Base-by-base conservation (phyloP, 352 stramenopile species). In the Peronospora destructor region DNA sequence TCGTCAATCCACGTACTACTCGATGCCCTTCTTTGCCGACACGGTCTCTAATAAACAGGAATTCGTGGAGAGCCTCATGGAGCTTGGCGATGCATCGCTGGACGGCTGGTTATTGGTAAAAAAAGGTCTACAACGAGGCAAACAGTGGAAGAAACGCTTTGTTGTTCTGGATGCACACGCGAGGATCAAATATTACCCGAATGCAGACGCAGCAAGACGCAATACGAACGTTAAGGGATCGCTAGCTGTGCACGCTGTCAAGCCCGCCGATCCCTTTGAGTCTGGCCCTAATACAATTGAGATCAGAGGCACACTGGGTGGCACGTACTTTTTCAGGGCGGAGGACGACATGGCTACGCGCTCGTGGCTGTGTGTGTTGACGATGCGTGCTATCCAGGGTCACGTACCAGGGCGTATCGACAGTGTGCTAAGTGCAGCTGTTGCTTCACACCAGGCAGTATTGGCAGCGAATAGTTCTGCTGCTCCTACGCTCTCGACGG, bases 131-230 rank as follows among this genome's bases (percentile, higher is more conserved):
- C 73, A 82, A 45, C 77, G 76, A 16, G 76, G 72, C 32, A 84
- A 83, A 42, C 73, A 85, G 58, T 92, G 82, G 82, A 90, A 92
- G 62, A 92, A 92, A 41, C 75, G 79, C 28, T 92, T 72, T 45
- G 76, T 90, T 11, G 68, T 87, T 37, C 59, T 92, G 34, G 78
- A 90, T 56, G 66, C 59, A 10, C 84, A 89, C 49, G 78, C 73
- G 14, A 63, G 79, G 43, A 64, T 92, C 53, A 87, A 85, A 63
- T 90, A 87, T 53, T 92, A 73, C 56, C 69, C 76, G 14, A 89
- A 88, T 48, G 79, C 73, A 6, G 82, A 90, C 29, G 75, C 76
- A 8, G 77, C 82, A n/a, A 66, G 82, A 13, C 73, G 77, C 47
- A 89, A 86, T 51, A 73, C 67, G 30, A 88, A 88, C 53, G 75